Evolutionary conservation across 345 rosid species (phyloP).

Genomic region (Syzygium jambos): DNA sequence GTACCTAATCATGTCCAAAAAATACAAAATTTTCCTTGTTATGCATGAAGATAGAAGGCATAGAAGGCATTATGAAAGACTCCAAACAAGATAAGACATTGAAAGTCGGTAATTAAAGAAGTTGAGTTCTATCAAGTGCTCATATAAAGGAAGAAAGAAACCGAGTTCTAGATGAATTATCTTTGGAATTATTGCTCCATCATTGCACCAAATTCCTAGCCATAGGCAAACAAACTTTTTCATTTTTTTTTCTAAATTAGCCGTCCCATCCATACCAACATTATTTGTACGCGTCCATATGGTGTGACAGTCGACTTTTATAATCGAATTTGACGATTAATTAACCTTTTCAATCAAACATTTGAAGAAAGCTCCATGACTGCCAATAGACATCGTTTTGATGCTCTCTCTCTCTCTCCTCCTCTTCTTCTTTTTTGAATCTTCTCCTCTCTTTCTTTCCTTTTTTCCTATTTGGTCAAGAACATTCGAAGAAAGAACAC

Average conservation of each 20-base stretch:
- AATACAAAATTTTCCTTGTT: neutral
- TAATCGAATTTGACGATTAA: neutral
- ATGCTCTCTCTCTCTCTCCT: neutral
- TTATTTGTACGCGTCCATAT: neutral
- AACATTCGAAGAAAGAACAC: neutral
- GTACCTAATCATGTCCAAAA: neutral
- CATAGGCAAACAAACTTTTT: neutral
- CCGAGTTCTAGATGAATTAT: neutral
- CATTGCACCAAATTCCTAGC: neutral
- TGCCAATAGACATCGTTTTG: neutral
- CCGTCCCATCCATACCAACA: neutral
- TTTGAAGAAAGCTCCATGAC: neutral
- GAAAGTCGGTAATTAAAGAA: neutral
- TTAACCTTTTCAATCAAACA: neutral
- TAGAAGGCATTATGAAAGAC: neutral
- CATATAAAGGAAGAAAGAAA: neutral
- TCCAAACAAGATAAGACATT: neutral
- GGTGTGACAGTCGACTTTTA: neutral
- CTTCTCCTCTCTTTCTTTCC: neutral
- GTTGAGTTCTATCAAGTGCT: neutral
- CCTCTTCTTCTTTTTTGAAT: neutral
- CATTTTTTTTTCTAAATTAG: neutral
- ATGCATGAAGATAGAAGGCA: neutral
- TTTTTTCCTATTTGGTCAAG: neutral
- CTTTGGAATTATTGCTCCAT: neutral